Evolutionary conservation across 495 filamentous ascomycete genomes (phyloP), one percentile per base, ranked within the genome.

Genomic region (Hypoxylon trugodes): DNA sequence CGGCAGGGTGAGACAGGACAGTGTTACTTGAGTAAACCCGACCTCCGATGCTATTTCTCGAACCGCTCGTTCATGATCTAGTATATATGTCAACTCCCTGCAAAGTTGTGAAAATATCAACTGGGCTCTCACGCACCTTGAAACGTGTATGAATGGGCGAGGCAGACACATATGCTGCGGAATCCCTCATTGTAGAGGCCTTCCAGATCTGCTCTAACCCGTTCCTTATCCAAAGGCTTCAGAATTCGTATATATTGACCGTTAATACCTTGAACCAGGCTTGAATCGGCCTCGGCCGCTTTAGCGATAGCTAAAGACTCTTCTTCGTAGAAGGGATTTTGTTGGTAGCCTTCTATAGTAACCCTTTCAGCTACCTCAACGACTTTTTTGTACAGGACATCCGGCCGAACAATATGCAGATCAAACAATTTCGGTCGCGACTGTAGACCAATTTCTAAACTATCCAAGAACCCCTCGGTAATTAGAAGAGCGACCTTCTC

Each of bases 391-490:
- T 91, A 92, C 1, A 94, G 76, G 5, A 91, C 87, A 21, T 90
- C 90, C 0, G 90, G 90, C 65, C 88, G 88, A 18, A 79, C 79
- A 66, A 92, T 90, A 5, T 85, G 84, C 18, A 94, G 73, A 66
- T 94, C 90, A 59, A 94, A 94, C 55, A 94, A 91, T 59, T 85
- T 85, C 8, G 90, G 90, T 0, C 90, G 80, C 6, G 87, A 88
- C 70, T 94, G 90, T 71, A 91, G 91, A 18, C 90, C 90, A 60
- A 93, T 93, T 41, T 89, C 86, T n/a, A 98, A 79, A 61, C 92
- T 90, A 74, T 98, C 94, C 38, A 86, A 89, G 76, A 98, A 98
- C 0, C 93, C 93, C 71, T 91, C 89, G 1, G 94, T 96, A 7
- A 94, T 91, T 26, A 97, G 81, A 67, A 98, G 82, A 4, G 87